These are phyloP conservation scores for Wickerhamomyces sydowiorum DNA, from an alignment of 805 yeast species.

Conservation along the genomic window DNA sequence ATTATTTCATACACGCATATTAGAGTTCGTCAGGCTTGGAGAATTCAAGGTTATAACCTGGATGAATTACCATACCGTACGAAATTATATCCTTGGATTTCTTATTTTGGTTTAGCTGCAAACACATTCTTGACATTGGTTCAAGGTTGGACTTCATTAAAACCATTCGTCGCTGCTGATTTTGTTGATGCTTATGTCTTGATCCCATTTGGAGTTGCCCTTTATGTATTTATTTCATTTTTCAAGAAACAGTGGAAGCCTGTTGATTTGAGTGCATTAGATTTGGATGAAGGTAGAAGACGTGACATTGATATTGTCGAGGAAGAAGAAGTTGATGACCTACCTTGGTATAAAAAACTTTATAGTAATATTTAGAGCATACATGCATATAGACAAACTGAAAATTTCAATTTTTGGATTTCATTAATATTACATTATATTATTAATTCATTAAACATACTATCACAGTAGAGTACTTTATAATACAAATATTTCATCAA, in stretches of 20 bases:
- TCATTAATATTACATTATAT: not conserved
- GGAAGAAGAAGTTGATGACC: not conserved
- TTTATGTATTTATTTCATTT: conserved; percentile 34
- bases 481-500: not conserved
- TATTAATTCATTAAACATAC: not conserved
- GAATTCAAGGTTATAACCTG: conserved; percentile 57
- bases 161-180: conserved; percentile 41
- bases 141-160: conserved; percentile 46
- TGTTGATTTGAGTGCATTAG: conserved; percentile 38
- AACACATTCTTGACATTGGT: conserved; percentile 37
- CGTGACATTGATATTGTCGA: conserved; percentile 23
- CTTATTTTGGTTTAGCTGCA: conserved; percentile 32
- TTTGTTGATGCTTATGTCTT: conserved; percentile 60
- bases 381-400: not conserved
- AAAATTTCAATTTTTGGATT: not conserved
- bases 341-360: conserved; percentile 9
- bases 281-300: conserved; percentile 47
- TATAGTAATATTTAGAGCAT: conserved; percentile 7
- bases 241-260: conserved; percentile 32
- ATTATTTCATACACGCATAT: conserved; percentile 58
- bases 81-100: conserved; percentile 38
- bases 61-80: conserved; percentile 70
- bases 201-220: conserved; percentile 48
- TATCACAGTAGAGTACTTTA: too few relatives aligned
- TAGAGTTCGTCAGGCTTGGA: conserved; percentile 63